Evolutionary conservation across 169 alveolate species (phyloP).

Genomic region (Plasmodium vivax): DNA sequence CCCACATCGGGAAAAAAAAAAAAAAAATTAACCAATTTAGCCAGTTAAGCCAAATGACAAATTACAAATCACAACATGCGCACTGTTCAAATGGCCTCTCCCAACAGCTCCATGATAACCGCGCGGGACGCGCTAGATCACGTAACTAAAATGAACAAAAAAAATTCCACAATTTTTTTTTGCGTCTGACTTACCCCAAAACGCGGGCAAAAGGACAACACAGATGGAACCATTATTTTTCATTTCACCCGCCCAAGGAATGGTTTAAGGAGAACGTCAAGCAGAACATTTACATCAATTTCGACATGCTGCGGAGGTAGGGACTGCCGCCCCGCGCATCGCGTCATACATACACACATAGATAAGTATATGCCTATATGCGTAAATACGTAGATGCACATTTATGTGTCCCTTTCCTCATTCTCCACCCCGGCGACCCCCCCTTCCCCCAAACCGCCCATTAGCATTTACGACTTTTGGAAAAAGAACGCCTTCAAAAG

Average conservation of each 20-base stretch:
- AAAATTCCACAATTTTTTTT: neutral
- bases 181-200: neutral
- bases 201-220: neutral
- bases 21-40: neutral
- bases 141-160: neutral
- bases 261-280: constrained; percentile 66
- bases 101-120: constrained; percentile 41
- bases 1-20: neutral
- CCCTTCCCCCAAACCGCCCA: neutral
- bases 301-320: constrained; percentile 31
- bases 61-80: neutral
- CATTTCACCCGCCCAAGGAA: constrained; percentile 14
- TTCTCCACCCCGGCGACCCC: neutral
- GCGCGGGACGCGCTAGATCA: constrained; percentile 49
- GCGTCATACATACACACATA: neutral
- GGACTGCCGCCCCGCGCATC: neutral
- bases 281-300: constrained; percentile 34
- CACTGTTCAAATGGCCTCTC: neutral
- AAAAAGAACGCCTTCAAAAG: constrained; percentile 35
- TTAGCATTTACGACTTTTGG: constrained; percentile 67
- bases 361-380: neutral
- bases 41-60: neutral
- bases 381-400: neutral
- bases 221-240: neutral
- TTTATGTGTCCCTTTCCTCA: neutral